These are phyloP conservation scores for Fusarium kyushuense DNA, from an alignment of 2,329 filamentous ascomycete genomes.

Conservation along the genomic window DNA sequence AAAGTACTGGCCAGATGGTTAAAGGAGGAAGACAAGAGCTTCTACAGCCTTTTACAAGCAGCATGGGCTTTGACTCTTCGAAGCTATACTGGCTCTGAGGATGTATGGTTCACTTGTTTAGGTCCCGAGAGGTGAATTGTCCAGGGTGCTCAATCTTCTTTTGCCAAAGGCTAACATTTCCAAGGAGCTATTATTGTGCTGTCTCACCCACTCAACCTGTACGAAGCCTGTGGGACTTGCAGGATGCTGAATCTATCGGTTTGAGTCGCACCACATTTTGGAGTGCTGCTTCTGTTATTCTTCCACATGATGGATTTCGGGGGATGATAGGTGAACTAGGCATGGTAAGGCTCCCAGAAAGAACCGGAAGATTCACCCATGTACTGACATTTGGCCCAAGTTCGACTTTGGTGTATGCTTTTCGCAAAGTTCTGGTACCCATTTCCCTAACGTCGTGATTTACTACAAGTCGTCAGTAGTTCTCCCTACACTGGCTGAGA, in stretches of 20 bases:
- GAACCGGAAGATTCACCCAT: no score
- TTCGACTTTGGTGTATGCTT: background rate
- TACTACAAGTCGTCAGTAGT: background rate
- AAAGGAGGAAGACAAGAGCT: background rate
- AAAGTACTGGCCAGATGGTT: background rate
- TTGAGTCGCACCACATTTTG: background rate
- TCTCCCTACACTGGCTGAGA: background rate
- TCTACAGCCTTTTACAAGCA: background rate
- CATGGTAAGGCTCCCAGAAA: no score
- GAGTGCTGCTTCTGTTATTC: background rate
- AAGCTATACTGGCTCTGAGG: slow-evolving; percentile 11
- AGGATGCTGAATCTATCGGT: background rate
- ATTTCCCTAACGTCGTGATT: background rate
- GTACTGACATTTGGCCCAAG: no score
- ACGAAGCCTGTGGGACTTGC: background rate
- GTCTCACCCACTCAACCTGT: background rate
- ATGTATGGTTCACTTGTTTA: slow-evolving; percentile 2
- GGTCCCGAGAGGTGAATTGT: background rate
- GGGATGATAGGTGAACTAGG: no score
- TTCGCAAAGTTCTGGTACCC: background rate
- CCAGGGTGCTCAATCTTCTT: background rate
- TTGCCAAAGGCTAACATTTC: background rate
- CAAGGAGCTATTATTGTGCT: background rate
- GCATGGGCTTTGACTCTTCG: slow-evolving; percentile 1
- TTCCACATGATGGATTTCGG: no score